Conservation (phyloP, 2,329 filamentous ascomycete genomes). For the Dothidotthia symphoricarpi region DNA sequence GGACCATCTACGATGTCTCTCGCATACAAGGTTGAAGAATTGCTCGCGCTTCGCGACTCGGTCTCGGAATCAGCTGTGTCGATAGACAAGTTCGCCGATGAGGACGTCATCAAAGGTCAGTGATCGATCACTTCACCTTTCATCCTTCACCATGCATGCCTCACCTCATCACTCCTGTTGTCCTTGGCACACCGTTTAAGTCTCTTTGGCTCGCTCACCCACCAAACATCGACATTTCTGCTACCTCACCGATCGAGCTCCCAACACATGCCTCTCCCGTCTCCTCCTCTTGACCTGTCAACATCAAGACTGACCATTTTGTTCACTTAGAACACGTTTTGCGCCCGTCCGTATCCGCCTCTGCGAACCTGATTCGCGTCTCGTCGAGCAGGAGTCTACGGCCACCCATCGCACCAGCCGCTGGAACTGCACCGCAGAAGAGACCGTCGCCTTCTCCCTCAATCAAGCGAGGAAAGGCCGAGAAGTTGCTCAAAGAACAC, state of each 20-base stretch:
- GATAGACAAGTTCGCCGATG: constrained; percentile 43
- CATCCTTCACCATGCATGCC: constrained; percentile 14
- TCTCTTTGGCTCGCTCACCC: background rate
- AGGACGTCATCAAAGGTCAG: constrained; percentile 46
- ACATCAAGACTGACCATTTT: constrained; percentile 6
- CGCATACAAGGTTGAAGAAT: constrained; percentile 44
- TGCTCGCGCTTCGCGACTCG: constrained; percentile 43
- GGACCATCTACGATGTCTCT: constrained; percentile 27
- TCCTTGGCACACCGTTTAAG: background rate
- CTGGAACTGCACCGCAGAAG: constrained; percentile 27
- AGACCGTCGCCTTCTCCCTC: constrained; percentile 51
- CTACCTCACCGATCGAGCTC: background rate
- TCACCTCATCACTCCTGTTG: constrained; percentile 2
- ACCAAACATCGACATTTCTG: background rate
- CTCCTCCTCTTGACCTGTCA: background rate
- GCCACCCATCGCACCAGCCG: constrained; percentile 17
- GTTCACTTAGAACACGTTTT: constrained; percentile 40
- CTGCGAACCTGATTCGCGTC: constrained; percentile 29
- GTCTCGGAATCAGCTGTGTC: constrained; percentile 45
- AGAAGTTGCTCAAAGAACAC: constrained; percentile 52
- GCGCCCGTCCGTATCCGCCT: constrained; percentile 43
- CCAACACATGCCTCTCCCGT: background rate
- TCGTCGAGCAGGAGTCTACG: constrained; percentile 29
- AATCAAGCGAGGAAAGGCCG: constrained; percentile 51
- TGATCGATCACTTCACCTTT: constrained; percentile 8